phyloP scores from a whole-genome alignment of 495 filamentous ascomycete species.

The Neurospora sp. region DNA sequence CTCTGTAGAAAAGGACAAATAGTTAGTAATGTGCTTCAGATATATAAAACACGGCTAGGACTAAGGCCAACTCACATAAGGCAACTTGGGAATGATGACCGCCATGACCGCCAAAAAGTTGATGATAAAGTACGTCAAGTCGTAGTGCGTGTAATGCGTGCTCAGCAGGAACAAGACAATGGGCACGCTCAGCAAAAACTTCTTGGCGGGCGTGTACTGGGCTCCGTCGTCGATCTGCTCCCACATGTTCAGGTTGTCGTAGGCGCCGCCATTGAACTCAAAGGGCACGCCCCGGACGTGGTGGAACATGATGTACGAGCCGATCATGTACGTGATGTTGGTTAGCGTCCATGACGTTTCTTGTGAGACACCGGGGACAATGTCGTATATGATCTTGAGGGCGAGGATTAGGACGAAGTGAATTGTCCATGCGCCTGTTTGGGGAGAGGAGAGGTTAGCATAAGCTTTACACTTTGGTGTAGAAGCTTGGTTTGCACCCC shows the following conservation, averaged over 20 bases:
- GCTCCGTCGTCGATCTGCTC: conserved; percentile 99
- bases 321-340: conserved; percentile 98
- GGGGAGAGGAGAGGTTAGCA: conserved; percentile 2
- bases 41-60: too few species aligned
- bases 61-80: conserved; percentile 55
- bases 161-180: conserved; percentile 90
- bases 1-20: conserved; percentile 31
- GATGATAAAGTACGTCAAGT: conserved; percentile 89
- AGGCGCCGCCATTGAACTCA: conserved; percentile 98
- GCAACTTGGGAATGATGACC: conserved; percentile 92
- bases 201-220: conserved; percentile 97
- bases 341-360: conserved; percentile 97
- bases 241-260: conserved; percentile 99
- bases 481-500: not conserved
- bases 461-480: not conserved
- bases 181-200: conserved; percentile 89
- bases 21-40: too few species aligned
- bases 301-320: conserved; percentile 98
- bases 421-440: conserved; percentile 87
- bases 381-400: conserved; percentile 93
- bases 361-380: conserved; percentile 87
- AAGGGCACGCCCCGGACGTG: conserved; percentile 96
- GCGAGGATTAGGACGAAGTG: conserved; percentile 81
- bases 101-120: conserved; percentile 86
- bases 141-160: conserved; percentile 98